These are phyloP conservation scores for Yamadazyma nakazawae DNA, from an alignment of 805 yeast species.

Conservation along the genomic window DNA sequence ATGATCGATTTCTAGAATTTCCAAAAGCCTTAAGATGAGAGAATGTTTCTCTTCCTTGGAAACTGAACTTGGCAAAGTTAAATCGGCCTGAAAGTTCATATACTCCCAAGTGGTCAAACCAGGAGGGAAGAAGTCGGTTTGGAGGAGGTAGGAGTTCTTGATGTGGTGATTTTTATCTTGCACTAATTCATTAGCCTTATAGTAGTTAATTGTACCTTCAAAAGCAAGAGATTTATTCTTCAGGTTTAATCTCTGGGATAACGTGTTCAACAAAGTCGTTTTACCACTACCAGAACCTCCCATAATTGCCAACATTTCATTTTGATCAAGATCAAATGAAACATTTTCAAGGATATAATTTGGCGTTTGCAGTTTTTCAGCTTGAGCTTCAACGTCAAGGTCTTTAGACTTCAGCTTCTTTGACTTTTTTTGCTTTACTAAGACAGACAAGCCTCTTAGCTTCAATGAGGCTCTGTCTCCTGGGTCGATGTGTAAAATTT, in stretches of 20 bases:
- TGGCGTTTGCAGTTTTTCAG: neutral
- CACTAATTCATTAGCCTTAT: conserved; percentile 7
- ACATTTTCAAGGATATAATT: conserved; percentile 37
- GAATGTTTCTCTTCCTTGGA: conserved; percentile 39
- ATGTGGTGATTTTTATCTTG: conserved; percentile 14
- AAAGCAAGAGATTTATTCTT: conserved; percentile 39
- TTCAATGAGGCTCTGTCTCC: conserved; percentile 37
- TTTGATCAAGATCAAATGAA: conserved; percentile 57
- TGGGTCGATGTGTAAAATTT: conserved; percentile 25
- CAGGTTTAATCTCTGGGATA: conserved; percentile 50
- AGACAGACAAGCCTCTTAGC: conserved; percentile 19
- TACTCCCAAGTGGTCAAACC: conserved; percentile 73
- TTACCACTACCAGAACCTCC: conserved; percentile 91
- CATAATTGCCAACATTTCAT: conserved; percentile 71
- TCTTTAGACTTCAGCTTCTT: neutral
- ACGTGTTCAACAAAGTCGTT: conserved; percentile 69
- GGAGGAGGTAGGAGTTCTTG: conserved; percentile 63
- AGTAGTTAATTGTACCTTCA: conserved; percentile 41
- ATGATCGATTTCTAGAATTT: conserved; percentile 63
- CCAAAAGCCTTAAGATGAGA: conserved; percentile 58
- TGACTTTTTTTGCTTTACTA: conserved; percentile 11
- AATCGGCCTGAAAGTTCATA: conserved; percentile 64
- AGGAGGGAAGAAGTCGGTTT: conserved; percentile 70
- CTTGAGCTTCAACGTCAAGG: conserved; percentile 7
- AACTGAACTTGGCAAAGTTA: conserved; percentile 53